Conservation (phyloP, 345 rosid species). For the Linum tenue region DNA sequence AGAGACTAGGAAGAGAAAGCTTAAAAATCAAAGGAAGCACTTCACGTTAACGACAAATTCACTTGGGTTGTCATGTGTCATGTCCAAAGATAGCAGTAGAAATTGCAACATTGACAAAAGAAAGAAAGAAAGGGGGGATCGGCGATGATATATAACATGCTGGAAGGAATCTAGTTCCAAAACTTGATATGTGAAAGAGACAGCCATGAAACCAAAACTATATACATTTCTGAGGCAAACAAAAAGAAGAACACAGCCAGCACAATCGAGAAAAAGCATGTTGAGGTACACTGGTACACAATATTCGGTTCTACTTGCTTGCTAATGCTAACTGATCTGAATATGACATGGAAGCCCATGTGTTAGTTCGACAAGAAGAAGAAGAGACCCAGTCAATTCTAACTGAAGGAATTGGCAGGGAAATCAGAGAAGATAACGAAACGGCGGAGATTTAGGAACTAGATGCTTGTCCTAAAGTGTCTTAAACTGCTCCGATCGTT, state of each 20-base stretch:
- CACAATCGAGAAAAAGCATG: too few relatives aligned
- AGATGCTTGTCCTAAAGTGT: too few relatives aligned
- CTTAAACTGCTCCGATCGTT: too few relatives aligned
- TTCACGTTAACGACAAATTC: too few relatives aligned
- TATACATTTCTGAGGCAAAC: not conserved
- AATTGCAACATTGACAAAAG: constrained; percentile 3
- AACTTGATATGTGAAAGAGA: constrained; percentile 17
- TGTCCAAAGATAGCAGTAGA: constrained; percentile 11
- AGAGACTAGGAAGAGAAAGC: not conserved
- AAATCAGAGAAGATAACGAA: too few relatives aligned
- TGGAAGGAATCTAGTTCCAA: constrained; percentile 11
- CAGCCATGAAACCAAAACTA: constrained; percentile 8
- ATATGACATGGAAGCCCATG: not conserved
- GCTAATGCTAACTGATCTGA: not conserved
- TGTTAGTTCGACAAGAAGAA: too few relatives aligned
- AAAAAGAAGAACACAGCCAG: not conserved
- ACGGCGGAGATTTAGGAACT: too few relatives aligned
- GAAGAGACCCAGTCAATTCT: too few relatives aligned
- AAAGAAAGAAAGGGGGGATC: constrained; percentile 10
- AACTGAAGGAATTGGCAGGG: too few relatives aligned
- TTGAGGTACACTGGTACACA: not conserved
- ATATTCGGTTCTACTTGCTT: not conserved
- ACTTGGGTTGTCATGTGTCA: too few relatives aligned
- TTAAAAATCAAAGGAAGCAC: too few relatives aligned
- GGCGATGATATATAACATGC: not conserved